Base-by-base conservation (phyloP, 2,329 filamentous ascomycete genomes). In the Colletotrichum sp. region DNA sequence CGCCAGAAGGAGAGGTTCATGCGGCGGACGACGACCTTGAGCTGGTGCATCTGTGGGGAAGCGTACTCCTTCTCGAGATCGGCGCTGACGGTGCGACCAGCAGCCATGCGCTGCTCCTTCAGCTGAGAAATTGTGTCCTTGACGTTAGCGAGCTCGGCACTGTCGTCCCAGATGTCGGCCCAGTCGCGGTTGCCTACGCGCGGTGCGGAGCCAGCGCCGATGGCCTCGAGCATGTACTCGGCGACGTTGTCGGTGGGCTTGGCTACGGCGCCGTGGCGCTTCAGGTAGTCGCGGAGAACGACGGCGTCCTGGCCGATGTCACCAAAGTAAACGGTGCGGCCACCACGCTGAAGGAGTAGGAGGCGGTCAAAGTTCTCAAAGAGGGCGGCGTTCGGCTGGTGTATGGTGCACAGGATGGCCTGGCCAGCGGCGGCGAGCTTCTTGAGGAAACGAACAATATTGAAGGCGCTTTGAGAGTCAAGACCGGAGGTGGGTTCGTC, bases 341-440 rank as follows among this genome's bases (percentile, higher is more conserved):
- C 95, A 76, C 95, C 95, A 55, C 91, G 90, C 84, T 96, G 92
- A 3, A 98, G 89, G 4, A 98, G 89, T 7, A 98, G 87, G 3
- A 98, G 89, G 15, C 95, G 91, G 82, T 98, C 95, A 79, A 98
- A 98, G 84, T 96, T 94, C 83, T 97, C 95, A 79, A 98, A 98
- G 0, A 98, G 89, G 0, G 95, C 93, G 18, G 95, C 94, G 79
- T 96, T 96, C 2, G 96, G 95, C 83, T 98, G 96, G 83, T 98
- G 96, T 78, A 98, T 98, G 0, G 96, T 98, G 86, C 95, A 98
- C 5, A 98, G 90, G 79, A 98, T 95, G 12, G 95, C 95, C 82
- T 98, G 96, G 3, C 95, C 96, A 4, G 94, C 94, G n/a, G 90
- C 88, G 66, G 94, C 92, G 8, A 95, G 89, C 85, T 95, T 95